phyloP scores from a whole-genome alignment of 2,329 filamentous ascomycete species.

The Fusarium sp. region DNA sequence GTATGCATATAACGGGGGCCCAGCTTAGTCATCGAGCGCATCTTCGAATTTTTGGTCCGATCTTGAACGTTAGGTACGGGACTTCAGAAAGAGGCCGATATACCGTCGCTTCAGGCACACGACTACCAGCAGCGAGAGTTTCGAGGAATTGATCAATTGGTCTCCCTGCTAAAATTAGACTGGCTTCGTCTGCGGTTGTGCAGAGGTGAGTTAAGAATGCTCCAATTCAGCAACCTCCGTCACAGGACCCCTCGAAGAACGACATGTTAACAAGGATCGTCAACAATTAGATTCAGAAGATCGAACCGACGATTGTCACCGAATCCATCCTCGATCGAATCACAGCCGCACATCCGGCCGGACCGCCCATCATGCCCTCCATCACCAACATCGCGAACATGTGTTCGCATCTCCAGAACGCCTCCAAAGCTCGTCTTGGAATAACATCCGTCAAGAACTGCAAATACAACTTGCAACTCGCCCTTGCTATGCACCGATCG shows the following conservation, averaged over 20 bases:
- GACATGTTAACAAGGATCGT: slow-evolving; percentile 9
- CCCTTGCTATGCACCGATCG: slow-evolving; percentile 81
- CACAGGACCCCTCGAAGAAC: slow-evolving; percentile 4
- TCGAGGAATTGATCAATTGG: neutral
- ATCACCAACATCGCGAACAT: slow-evolving; percentile 80
- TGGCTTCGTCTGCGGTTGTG: neutral
- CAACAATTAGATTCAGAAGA: slow-evolving; percentile 4
- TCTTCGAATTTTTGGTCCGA: slow-evolving; percentile 42
- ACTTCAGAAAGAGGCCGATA: slow-evolving; percentile 20
- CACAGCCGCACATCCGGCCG: neutral
- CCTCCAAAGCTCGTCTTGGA: slow-evolving; percentile 82
- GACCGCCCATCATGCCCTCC: slow-evolving; percentile 51
- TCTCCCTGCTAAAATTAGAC: neutral
- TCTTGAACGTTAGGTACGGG: slow-evolving; percentile 14
- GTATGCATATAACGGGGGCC: slow-evolving; percentile 10
- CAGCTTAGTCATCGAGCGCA: slow-evolving; percentile 37
- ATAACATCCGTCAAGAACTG: slow-evolving; percentile 85
- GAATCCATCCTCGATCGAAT: neutral
- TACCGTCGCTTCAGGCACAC: slow-evolving; percentile 23
- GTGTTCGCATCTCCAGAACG: slow-evolving; percentile 93
- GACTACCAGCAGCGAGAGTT: slow-evolving; percentile 6
- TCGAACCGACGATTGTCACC: neutral
- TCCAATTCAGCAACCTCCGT: neutral
- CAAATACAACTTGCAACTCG: slow-evolving; percentile 81
- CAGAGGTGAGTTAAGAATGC: slow-evolving; percentile 25